A percentile compares a stretch with the other conserved stretches of the same genome.
phyloP scores from a whole-genome alignment of 768 basidiomycete genomes.

The Suillus bovinus region DNA sequence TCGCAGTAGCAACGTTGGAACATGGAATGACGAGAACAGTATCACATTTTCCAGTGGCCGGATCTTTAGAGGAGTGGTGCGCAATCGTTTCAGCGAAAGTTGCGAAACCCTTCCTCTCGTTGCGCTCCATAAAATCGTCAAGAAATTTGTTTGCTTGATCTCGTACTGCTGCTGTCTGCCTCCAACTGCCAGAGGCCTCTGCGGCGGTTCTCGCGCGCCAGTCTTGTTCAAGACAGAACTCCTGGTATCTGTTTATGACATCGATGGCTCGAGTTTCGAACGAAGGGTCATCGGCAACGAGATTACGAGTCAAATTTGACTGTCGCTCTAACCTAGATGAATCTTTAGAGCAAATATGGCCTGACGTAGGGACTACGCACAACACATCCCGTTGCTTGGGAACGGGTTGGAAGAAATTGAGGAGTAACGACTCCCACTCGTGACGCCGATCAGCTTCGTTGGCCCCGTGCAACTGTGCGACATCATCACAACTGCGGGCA shows the following conservation, averaged over 20 bases:
- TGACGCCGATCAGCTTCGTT: neutral
- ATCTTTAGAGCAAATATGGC: neutral
- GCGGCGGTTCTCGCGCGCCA: too few relatives aligned
- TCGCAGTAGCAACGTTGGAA: neutral
- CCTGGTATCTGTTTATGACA: fast-evolving
- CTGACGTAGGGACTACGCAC: neutral
- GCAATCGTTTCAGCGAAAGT: neutral
- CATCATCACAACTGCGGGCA: neutral
- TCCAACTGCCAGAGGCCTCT: neutral
- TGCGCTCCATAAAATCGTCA: fast-evolving
- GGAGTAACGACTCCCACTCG: neutral
- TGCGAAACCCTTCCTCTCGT: too few relatives aligned
- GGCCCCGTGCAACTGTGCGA: neutral
- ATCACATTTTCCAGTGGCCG: neutral
- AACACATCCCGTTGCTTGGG: neutral
- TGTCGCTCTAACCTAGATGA: neutral
- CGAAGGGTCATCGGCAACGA: neutral
- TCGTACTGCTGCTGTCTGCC: neutral
- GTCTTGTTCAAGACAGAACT: neutral
- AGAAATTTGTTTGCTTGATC: neutral
- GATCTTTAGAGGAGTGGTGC: neutral
- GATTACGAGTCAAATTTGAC: neutral
- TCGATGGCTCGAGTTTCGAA: neutral
- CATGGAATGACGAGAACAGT: neutral
- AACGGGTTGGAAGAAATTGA: neutral